phyloP scores from a whole-genome alignment of 2,329 filamentous ascomycete genomes.

The Anthostomella pinea region DNA sequence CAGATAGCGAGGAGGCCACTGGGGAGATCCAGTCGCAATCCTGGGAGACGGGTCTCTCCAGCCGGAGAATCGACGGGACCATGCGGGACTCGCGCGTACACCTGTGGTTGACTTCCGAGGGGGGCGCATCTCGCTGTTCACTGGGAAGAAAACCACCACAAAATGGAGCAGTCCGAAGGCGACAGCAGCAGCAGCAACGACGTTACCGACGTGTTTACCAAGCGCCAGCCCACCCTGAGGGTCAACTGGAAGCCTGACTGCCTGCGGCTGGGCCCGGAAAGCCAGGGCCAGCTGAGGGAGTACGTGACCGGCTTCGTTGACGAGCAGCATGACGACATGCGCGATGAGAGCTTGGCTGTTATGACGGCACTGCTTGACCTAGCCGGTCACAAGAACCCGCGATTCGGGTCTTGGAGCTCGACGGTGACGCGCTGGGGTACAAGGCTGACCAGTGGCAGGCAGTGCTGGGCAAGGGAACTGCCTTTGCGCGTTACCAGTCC shows the following conservation, averaged over 20 bases:
- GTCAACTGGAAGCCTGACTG: slow-evolving; percentile 8
- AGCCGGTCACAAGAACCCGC: slow-evolving; percentile 8
- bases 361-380: slow-evolving; percentile 4
- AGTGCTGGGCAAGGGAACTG: slow-evolving; percentile 5
- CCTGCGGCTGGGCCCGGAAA: neutral
- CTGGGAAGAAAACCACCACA: too few relatives aligned
- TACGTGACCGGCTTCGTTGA: slow-evolving; percentile 1
- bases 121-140: too few relatives aligned
- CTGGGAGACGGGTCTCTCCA: too few relatives aligned
- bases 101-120: too few relatives aligned
- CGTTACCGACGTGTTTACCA: too few relatives aligned
- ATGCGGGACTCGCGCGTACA: too few relatives aligned
- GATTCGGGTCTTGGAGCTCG: slow-evolving; percentile 9
- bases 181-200: too few relatives aligned
- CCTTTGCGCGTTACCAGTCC: slow-evolving; percentile 3
- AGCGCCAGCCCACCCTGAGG: slow-evolving; percentile 5
- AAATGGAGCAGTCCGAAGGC: too few relatives aligned
- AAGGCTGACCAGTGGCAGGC: slow-evolving; percentile 3
- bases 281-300: neutral
- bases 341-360: slow-evolving; percentile 7
- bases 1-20: too few relatives aligned
- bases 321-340: slow-evolving; percentile 3
- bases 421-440: slow-evolving; percentile 1
- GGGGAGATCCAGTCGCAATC: too few relatives aligned
- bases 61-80: too few relatives aligned